Evolutionary conservation across 2,329 filamentous ascomycete species (phyloP).

Genomic region (Polytolypa hystricis): DNA sequence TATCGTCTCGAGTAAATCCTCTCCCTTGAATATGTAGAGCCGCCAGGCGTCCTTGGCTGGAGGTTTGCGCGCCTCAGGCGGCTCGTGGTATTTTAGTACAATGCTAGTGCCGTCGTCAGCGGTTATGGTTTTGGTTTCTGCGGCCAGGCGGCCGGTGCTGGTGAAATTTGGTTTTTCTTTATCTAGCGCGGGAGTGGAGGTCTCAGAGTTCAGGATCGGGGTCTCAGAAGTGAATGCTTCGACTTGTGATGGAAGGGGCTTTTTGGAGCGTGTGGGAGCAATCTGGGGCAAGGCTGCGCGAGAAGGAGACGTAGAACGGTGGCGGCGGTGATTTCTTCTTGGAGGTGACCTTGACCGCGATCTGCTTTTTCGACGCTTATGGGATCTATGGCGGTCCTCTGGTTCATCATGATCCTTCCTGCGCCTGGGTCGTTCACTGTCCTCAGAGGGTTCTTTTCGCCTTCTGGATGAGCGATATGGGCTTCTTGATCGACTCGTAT

Average conservation of each 20-base stretch:
- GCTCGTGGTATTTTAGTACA: slow-evolving; percentile 91
- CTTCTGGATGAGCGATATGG: slow-evolving; percentile 11
- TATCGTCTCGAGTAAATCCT: slow-evolving; percentile 69
- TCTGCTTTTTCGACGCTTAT: slow-evolving; percentile 15
- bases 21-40: slow-evolving; percentile 82
- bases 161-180: slow-evolving; percentile 81
- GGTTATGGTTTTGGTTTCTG: slow-evolving; percentile 72
- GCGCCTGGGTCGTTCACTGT: slow-evolving; percentile 18
- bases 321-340: slow-evolving; percentile 4
- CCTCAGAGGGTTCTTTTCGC: slow-evolving; percentile 19
- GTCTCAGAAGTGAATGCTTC: slow-evolving; percentile 31
- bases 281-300: slow-evolving; percentile 17
- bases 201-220: slow-evolving; percentile 16
- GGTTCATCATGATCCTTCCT: slow-evolving; percentile 12
- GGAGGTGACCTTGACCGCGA: slow-evolving; percentile 12
- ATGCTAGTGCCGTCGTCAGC: slow-evolving; percentile 49
- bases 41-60: slow-evolving; percentile 70
- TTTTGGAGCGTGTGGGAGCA: slow-evolving; percentile 23
- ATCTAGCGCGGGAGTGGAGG: slow-evolving; percentile 21
- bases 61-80: slow-evolving; percentile 81
- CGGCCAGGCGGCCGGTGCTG: slow-evolving; percentile 69
- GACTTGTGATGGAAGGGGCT: slow-evolving; percentile 36
- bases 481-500: slow-evolving; percentile 8
- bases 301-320: slow-evolving; percentile 19
- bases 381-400: slow-evolving; percentile 10